phyloP scores from a whole-genome alignment of 306 rosid genomes.

The Hylodesmum podocarpum region DNA sequence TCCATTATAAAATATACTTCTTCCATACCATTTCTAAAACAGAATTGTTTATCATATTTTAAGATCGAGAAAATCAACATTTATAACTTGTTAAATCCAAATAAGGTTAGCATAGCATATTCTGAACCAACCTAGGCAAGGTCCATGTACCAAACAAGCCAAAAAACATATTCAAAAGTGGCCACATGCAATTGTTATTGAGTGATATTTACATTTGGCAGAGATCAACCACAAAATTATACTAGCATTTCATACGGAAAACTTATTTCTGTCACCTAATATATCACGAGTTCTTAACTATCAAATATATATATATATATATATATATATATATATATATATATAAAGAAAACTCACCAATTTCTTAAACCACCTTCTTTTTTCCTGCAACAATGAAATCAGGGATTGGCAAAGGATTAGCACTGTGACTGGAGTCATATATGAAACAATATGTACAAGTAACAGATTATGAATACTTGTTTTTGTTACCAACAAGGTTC shows the following conservation, averaged over 20 bases:
- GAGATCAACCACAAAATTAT: not conserved
- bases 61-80: slow-evolving; percentile 4
- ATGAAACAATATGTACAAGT: not conserved
- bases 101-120: not conserved
- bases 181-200: not conserved
- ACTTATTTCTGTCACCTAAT: not conserved
- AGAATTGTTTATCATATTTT: not conserved
- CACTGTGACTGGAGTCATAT: not conserved
- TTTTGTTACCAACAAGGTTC: not conserved
- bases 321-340: too few relatives aligned
- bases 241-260: not conserved
- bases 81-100: not conserved
- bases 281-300: not conserved
- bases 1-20: not conserved
- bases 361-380: slow-evolving; percentile 58
- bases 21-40: not conserved
- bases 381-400: slow-evolving; percentile 52
- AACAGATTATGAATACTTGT: not conserved
- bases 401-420: not conserved
- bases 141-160: not conserved
- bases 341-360: slow-evolving; percentile 46
- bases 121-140: not conserved
- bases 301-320: too few relatives aligned
- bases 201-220: not conserved
- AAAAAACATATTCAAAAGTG: not conserved